Evolutionary conservation across 306 rosid species (phyloP), one percentile per base, ranked within the genome.

Genomic region (Quercus dentata): DNA sequence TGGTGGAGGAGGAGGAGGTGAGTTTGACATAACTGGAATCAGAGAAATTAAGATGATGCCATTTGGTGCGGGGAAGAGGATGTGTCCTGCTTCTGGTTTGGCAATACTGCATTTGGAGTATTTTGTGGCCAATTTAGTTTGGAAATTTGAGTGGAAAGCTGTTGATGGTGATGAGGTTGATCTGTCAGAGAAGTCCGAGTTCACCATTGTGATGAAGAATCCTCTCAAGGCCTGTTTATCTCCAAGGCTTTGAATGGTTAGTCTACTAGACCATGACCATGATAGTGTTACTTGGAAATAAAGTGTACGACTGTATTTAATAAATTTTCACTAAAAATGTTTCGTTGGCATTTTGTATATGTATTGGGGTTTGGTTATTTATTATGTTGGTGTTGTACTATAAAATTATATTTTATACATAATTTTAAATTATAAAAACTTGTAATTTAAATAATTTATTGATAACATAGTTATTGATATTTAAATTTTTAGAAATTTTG

Each of bases 31-130:
- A 3, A 77, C 81, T 0, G 85, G 89, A 1, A 81, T 23, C 4
- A 86, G 76, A 14, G 88, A 85, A 64, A 82, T 76, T 8, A 82
- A 56, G 83, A 87, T 87, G 90, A 79, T 84, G 90, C 90, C 90
- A 0, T 87, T 87, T 80, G 88, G 90, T 2, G 86, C 73, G 0
- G 90, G 88, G 62, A 84, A 85, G 30, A 84, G 90, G 74, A 87
- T 87, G 4, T 87, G 88, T 41, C 88, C 90, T 0, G 90, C 74
- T 0, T 70, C 65, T 70, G 79, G 58, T 23, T 54, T 84, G 20
- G 90, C 86, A 0, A 10, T 85, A 54, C 73, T 84, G 1, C 83
- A 76, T 77, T 76, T 84, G 78, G 90, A 84, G 46, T 87, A 87
- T 14, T 87, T 82, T 70, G 75, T 82, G 13, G 88, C 90, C 6